Evolutionary conservation across 2,329 filamentous ascomycete species (phyloP).

Genomic region (Chrysoporthe puriensis): DNA sequence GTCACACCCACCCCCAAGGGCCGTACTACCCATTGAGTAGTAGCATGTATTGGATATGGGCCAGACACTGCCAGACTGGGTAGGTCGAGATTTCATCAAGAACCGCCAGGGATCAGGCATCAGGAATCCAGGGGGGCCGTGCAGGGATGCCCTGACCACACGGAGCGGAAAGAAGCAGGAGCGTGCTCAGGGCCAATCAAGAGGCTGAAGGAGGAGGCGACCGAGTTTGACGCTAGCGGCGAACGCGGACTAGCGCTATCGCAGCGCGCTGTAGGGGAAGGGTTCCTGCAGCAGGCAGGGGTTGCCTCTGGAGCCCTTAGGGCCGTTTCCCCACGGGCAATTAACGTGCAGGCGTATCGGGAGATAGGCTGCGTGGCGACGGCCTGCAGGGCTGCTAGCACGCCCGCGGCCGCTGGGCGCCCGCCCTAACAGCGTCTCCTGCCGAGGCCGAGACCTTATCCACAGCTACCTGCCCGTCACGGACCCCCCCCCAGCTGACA

Average conservation of each 20-base stretch:
- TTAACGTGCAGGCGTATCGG: slow-evolving; percentile 2
- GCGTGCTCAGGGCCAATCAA: slow-evolving; percentile 17
- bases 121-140: neutral
- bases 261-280: neutral
- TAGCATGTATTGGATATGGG: too few species aligned
- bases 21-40: too few species aligned
- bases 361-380: neutral
- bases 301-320: neutral
- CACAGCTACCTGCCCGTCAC: slow-evolving; percentile 1
- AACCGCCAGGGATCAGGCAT: slow-evolving; percentile 8
- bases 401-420: rapidly evolving
- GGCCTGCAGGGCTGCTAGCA: neutral
- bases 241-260: slow-evolving; percentile 24
- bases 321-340: slow-evolving; percentile 6
- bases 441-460: neutral
- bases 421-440: neutral
- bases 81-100: too few species aligned
- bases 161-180: slow-evolving; percentile 1
- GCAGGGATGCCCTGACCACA: slow-evolving; percentile 1
- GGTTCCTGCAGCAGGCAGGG: slow-evolving; percentile 28
- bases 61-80: too few species aligned
- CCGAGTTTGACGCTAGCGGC: slow-evolving; percentile 27
- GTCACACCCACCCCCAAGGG: neutral
- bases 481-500: neutral
- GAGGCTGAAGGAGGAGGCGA: slow-evolving; percentile 5